Evolutionary conservation across 192 early-diverging fungal genomes (phyloP).

Genomic region (Coemansia sp.): DNA sequence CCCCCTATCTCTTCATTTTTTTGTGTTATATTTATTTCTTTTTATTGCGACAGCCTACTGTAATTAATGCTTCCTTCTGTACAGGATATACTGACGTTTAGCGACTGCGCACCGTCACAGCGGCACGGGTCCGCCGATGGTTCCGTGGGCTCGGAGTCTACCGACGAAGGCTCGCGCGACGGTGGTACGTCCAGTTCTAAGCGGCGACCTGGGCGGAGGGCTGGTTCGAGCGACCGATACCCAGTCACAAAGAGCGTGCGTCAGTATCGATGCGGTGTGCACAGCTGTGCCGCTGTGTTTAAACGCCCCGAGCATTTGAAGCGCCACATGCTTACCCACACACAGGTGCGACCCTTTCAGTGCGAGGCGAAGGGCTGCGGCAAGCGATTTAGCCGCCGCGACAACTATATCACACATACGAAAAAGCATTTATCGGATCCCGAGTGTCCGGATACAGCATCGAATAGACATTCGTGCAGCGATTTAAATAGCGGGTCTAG

Average conservation of each 20-base stretch:
- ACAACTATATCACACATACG: slow-evolving; percentile 63
- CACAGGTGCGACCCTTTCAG: slow-evolving; percentile 81
- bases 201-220: slow-evolving; percentile 52
- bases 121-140: background rate
- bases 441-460: slow-evolving; percentile 1
- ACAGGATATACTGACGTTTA: slow-evolving; percentile 51
- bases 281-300: slow-evolving; percentile 72
- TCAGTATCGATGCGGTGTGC: slow-evolving; percentile 62
- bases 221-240: slow-evolving; percentile 25
- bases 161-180: slow-evolving; percentile 3
- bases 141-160: background rate
- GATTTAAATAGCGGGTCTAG: slow-evolving; percentile 11
- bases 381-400: slow-evolving; percentile 83
- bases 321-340: slow-evolving; percentile 87
- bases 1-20: slow-evolving; percentile 7
- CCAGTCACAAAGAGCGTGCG: slow-evolving; percentile 37
- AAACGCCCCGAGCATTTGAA: slow-evolving; percentile 83
- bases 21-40: slow-evolving; percentile 9
- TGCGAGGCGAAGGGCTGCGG: slow-evolving; percentile 72
- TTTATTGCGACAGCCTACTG: background rate
- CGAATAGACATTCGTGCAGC: slow-evolving; percentile 1
- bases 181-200: slow-evolving; percentile 8
- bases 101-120: slow-evolving; percentile 2
- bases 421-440: slow-evolving; percentile 31
- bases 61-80: slow-evolving; percentile 46